Evolutionary conservation across 768 basidiomycete species (phyloP).

Genomic region (Kwoniella newhampshirensis): DNA sequence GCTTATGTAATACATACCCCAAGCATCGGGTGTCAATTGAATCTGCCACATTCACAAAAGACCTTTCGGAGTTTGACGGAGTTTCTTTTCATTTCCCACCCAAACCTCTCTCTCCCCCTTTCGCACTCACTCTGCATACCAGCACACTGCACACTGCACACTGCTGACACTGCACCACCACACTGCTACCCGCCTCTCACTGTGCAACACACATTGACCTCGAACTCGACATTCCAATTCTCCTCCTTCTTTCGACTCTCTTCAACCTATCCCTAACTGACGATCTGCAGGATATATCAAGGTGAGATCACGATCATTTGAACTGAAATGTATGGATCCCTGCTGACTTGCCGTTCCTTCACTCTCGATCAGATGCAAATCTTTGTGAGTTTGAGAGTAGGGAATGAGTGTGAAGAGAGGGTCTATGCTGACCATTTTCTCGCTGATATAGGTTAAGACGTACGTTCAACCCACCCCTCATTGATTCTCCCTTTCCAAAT

Average conservation of each 20-base stretch:
- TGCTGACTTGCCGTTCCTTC: not conserved
- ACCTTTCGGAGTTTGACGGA: slow-evolving; percentile 20
- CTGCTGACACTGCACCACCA: no score
- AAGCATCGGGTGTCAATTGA: not conserved
- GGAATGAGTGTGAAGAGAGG: slow-evolving; percentile 5
- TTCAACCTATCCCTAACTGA: slow-evolving; percentile 10
- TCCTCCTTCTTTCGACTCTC: not conserved
- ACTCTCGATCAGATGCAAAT: slow-evolving; percentile 40
- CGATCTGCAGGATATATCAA: slow-evolving; percentile 29
- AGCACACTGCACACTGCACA: no score
- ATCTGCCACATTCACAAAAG: slow-evolving; percentile 11
- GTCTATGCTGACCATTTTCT: slow-evolving; percentile 12
- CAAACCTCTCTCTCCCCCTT: no score
- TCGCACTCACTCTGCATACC: no score
- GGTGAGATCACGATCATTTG: slow-evolving; percentile 6
- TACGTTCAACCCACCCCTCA: slow-evolving; percentile 8
- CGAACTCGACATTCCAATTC: slow-evolving; percentile 1
- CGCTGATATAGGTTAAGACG: slow-evolving; percentile 39
- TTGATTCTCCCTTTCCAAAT: no score
- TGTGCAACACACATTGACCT: no score
- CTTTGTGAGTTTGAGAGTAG: slow-evolving; percentile 22
- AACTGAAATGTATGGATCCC: not conserved
- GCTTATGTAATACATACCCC: not conserved
- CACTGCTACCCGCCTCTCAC: no score
- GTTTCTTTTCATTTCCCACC: slow-evolving; percentile 9